phyloP scores from a whole-genome alignment of 2,329 filamentous ascomycete species.

The Orbilia oligospora region DNA sequence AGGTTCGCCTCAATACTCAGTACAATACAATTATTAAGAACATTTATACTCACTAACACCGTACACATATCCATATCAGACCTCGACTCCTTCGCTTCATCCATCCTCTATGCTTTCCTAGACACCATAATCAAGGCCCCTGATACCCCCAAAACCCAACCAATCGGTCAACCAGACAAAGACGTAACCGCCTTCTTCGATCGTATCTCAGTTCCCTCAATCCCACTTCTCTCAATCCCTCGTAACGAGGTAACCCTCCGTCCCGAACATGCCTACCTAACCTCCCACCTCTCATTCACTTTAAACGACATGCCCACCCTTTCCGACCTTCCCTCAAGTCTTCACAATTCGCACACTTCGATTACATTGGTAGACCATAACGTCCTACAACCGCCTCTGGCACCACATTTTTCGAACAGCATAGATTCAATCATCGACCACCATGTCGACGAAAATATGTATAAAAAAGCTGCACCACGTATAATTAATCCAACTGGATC shows the following conservation, averaged over 20 bases:
- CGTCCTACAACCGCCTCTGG: constrained; percentile 68
- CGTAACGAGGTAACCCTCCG: constrained; percentile 78
- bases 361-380: constrained; percentile 81
- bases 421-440: constrained; percentile 82
- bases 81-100: constrained; percentile 83
- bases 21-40: background rate
- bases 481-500: constrained; percentile 79
- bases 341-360: constrained; percentile 69
- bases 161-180: constrained; percentile 67
- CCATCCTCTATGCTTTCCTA: constrained; percentile 81
- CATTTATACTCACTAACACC: background rate
- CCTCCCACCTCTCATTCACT: constrained; percentile 72
- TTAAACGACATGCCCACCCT: constrained; percentile 77
- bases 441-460: constrained; percentile 77
- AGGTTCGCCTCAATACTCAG: constrained; percentile 68
- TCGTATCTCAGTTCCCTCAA: constrained; percentile 72
- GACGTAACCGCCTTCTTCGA: constrained; percentile 40
- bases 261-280: constrained; percentile 78
- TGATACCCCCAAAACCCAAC: constrained; percentile 66
- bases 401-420: constrained; percentile 67
- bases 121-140: constrained; percentile 65
- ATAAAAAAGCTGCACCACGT: constrained; percentile 69
- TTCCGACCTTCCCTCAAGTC: constrained; percentile 72
- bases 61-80: constrained; percentile 69
- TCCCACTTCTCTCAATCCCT: constrained; percentile 81